Evolutionary conservation across 2,329 filamentous ascomycete genomes (phyloP).

Genomic region (Onygenales sp.): DNA sequence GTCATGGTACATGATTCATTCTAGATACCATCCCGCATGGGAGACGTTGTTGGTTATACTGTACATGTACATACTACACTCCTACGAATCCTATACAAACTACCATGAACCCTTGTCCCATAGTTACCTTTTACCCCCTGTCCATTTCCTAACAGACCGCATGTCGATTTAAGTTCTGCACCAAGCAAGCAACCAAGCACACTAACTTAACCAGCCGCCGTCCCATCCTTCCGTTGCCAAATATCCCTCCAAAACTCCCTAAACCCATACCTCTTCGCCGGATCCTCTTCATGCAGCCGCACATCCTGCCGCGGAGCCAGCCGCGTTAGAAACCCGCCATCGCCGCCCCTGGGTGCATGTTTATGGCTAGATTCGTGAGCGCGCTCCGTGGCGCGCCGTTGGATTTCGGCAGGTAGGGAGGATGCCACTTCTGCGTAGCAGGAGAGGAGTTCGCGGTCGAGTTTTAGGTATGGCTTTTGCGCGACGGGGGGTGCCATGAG

Average conservation of each 20-base stretch:
- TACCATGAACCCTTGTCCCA: background rate
- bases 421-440: conserved; percentile 87
- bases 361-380: conserved; percentile 11
- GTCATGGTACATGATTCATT: background rate
- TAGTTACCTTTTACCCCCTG: background rate
- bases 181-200: too few species aligned
- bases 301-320: conserved; percentile 41
- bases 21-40: background rate
- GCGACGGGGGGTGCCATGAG: conserved; percentile 86
- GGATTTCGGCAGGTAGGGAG: conserved; percentile 60
- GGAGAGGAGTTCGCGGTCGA: conserved; percentile 68
- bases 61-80: background rate
- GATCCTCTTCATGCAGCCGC: conserved; percentile 63
- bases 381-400: conserved; percentile 50
- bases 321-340: conserved; percentile 51
- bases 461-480: conserved; percentile 82
- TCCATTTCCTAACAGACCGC: too few species aligned
- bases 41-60: background rate
- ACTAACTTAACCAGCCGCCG: background rate
- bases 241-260: conserved; percentile 84
- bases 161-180: too few species aligned
- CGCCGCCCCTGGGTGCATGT: conserved; percentile 18
- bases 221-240: conserved; percentile 35
- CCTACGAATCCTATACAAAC: background rate
- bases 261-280: conserved; percentile 67